These are phyloP conservation scores for Plasmodium berghei DNA, from an alignment of 169 alveolate genomes.

Conservation along the genomic window DNA sequence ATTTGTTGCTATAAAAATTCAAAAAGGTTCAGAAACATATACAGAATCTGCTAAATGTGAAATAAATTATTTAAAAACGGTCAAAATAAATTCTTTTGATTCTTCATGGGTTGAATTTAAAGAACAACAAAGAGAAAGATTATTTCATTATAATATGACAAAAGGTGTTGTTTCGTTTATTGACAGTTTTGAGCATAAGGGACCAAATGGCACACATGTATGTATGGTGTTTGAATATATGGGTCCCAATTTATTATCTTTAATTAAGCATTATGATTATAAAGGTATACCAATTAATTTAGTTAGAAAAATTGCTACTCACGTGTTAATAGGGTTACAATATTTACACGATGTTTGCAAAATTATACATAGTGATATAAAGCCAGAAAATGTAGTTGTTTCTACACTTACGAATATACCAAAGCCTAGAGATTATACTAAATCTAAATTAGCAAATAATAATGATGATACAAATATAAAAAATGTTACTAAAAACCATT, in stretches of 20 bases:
- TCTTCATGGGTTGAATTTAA: slow-evolving; percentile 87
- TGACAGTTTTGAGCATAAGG: slow-evolving; percentile 95
- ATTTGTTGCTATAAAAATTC: slow-evolving; percentile 97
- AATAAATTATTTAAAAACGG: slow-evolving; percentile 93
- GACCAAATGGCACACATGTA: slow-evolving; percentile 98
- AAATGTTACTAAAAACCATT: background rate
- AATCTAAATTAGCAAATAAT: slow-evolving; percentile 2
- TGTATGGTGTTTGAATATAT: slow-evolving; percentile 98
- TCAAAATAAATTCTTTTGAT: slow-evolving; percentile 83
- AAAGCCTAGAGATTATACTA: slow-evolving; percentile 27
- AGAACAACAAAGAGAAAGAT: slow-evolving; percentile 75
- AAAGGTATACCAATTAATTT: slow-evolving; percentile 96
- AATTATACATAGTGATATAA: slow-evolving; percentile 99
- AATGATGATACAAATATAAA: background rate
- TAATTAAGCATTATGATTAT: slow-evolving; percentile 96
- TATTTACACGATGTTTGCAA: slow-evolving; percentile 96
- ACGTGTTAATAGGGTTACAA: slow-evolving; percentile 97
- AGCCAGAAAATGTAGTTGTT: slow-evolving; percentile 98
- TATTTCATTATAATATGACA: slow-evolving; percentile 80
- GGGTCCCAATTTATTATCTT: slow-evolving; percentile 97
- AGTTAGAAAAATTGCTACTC: slow-evolving; percentile 96
- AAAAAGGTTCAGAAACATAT: slow-evolving; percentile 96
- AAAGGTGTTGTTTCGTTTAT: slow-evolving; percentile 94
- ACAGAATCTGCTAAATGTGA: slow-evolving; percentile 99
- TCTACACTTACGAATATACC: slow-evolving; percentile 76